These are phyloP conservation scores for Micractinium conductrix DNA, from an alignment of 139 green algal genomes.

Conservation along the genomic window DNA sequence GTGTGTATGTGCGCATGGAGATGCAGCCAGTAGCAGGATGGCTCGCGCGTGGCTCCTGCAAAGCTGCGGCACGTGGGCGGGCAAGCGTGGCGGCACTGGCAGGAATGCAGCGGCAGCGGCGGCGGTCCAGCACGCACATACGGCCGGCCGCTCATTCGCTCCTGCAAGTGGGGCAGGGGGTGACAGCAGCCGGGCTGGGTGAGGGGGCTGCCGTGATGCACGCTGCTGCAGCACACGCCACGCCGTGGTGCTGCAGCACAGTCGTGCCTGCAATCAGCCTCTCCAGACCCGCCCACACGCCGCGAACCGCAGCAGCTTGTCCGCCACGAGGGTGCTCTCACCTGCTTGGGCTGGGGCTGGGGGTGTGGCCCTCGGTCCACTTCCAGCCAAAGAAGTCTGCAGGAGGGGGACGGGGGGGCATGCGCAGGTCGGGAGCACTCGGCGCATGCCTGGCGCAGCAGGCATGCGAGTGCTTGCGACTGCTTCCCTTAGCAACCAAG, in stretches of 20 bases:
- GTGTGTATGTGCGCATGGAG: too few relatives aligned
- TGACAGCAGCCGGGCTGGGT: too few relatives aligned
- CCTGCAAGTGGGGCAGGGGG: not conserved
- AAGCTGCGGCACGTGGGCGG: not conserved
- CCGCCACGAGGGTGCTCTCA: not conserved
- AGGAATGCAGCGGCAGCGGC: not conserved
- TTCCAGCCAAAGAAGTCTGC: slow-evolving; percentile 69
- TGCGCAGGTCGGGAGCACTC: not conserved
- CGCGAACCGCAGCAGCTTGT: not conserved
- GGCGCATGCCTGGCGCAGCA: not conserved
- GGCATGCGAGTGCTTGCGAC: too few relatives aligned
- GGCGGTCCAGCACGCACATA: not conserved
- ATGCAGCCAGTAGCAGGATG: too few relatives aligned
- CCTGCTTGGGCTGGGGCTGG: slow-evolving; percentile 23
- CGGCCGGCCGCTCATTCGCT: not conserved
- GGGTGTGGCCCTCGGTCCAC: slow-evolving; percentile 43
- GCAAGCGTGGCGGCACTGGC: not conserved
- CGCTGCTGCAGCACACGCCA: not conserved
- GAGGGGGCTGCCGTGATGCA: not conserved
- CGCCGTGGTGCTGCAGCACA: not conserved
- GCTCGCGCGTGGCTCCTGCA: too few relatives aligned
- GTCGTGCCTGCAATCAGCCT: not conserved
- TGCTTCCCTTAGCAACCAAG: not conserved
- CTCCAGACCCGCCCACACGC: not conserved
- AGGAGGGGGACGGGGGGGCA: not conserved